Percentiles rank a stretch among this genome's conserved stretches.
These are phyloP conservation scores for Xylariaceae sp. DNA, from an alignment of 2,329 filamentous ascomycete genomes.

Conservation along the genomic window DNA sequence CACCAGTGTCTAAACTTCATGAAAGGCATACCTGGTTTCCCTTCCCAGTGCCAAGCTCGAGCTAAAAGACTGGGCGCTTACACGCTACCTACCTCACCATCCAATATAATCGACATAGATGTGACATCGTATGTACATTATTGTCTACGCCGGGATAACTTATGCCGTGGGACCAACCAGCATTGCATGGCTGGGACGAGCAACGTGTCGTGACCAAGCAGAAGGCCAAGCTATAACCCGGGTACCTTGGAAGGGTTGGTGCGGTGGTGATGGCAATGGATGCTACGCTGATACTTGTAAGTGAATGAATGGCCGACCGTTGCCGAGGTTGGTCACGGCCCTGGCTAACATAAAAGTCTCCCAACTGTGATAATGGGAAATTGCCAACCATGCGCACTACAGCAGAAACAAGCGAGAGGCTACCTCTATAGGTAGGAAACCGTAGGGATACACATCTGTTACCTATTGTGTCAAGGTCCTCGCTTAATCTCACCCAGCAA, in stretches of 20 bases:
- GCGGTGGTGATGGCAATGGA: background rate
- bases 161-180: constrained; percentile 5
- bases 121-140: background rate
- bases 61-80: too few relatives aligned
- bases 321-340: background rate
- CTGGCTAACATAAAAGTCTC: background rate
- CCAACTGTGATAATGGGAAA: background rate
- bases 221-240: background rate
- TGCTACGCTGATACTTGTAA: constrained; percentile 16
- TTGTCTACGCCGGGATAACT: background rate
- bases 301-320: constrained; percentile 8
- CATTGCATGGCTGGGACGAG: background rate
- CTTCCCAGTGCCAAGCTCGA: too few relatives aligned
- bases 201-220: background rate
- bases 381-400: background rate
- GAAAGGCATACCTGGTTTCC: too few relatives aligned
- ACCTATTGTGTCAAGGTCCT: too few relatives aligned
- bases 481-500: too few relatives aligned
- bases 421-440: too few relatives aligned
- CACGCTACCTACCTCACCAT: too few relatives aligned
- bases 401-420: too few relatives aligned
- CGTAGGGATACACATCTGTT: too few relatives aligned
- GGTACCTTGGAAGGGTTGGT: too few relatives aligned
- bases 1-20: too few relatives aligned
- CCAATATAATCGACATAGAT: background rate